Evolutionary conservation across 345 rosid species (phyloP), one percentile per base, ranked within the genome.

Genomic region (Arabidopsis suecica): DNA sequence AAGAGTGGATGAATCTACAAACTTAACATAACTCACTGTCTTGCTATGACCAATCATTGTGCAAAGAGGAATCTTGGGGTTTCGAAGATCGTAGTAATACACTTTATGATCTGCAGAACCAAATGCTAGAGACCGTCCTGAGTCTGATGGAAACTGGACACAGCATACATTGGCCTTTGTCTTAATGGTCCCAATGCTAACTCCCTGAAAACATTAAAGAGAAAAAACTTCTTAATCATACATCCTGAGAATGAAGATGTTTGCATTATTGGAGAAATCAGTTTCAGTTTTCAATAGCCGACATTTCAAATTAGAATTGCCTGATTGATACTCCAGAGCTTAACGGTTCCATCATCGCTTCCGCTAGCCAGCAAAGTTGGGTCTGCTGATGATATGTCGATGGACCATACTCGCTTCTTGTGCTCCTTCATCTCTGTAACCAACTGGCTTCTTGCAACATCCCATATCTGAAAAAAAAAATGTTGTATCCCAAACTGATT

Each of bases 321-420:
- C 97, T 95, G 99, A 90, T 95, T 92, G 96, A 95, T 92, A 83
- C 90, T 95, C 99, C 99, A 95, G 70, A 92, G 96, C 93, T 92
- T 95, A 72, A 95, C 91, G 34, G 94, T 86, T 74, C 96, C 83
- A 82, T 95, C 98, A 60, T 95, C 98, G 23, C 99, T 92, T 76
- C 98, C 98, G 7, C 99, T 95, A 44, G 98, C 99, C 80, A 95
- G 70, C 83, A 92, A 68, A 16, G 96, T 95, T n/a, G 97, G 99
- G 68, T 92, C 91, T 71, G 90, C 93, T 67, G 91, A 80, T 59
- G 99, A 88, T 38, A 89, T 88, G 80, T 92, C 97, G 6, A 95
- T 83, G 56, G 99, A 92, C 99, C 99, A 95, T 38, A 95, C 91
- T 1, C 99, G 88, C 83, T 85, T 89, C 84, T 86, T 93, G 48